A percentile compares a stretch with the other conserved stretches of the same genome.
These are phyloP conservation scores for Colletotrichum echinochloae DNA, from an alignment of 2,329 filamentous ascomycete genomes.

Conservation along the genomic window DNA sequence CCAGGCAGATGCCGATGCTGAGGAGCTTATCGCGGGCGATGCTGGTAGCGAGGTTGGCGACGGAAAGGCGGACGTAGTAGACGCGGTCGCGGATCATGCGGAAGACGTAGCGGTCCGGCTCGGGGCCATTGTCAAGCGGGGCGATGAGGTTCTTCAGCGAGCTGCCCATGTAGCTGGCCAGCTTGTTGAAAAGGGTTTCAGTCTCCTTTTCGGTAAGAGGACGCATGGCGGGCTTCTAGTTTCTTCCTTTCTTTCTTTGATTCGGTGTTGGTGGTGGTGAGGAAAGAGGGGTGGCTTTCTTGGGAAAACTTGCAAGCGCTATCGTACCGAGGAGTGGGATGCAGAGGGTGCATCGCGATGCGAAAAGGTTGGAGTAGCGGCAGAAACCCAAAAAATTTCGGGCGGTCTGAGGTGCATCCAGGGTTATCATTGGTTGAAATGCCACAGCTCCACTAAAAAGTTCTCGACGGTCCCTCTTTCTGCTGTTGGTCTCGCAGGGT, in stretches of 20 bases:
- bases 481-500: conserved; percentile 27
- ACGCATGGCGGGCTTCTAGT: conserved; percentile 69
- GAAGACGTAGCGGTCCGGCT: conserved; percentile 86
- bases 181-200: conserved; percentile 87
- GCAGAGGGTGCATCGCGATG: conserved; percentile 20
- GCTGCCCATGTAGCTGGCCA: conserved; percentile 91
- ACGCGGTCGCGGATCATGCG: conserved; percentile 77
- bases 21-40: conserved; percentile 85
- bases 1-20: conserved; percentile 87
- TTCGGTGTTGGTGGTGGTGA: neutral
- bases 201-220: conserved; percentile 84
- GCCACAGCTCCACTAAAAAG: conserved; percentile 34
- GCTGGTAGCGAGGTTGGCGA: conserved; percentile 91
- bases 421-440: conserved; percentile 43
- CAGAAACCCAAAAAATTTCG: conserved; percentile 47
- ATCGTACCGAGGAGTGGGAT: conserved; percentile 22
- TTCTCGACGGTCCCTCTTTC: conserved; percentile 36
- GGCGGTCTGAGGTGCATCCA: conserved; percentile 42
- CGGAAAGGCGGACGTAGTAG: conserved; percentile 90
- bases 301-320: conserved; percentile 13
- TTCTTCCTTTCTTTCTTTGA: neutral
- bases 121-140: conserved; percentile 74
- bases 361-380: conserved; percentile 40
- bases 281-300: neutral
- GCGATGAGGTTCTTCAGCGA: conserved; percentile 88